These are phyloP conservation scores for Cercophora newfieldiana DNA, from an alignment of 495 filamentous ascomycete genomes.

Conservation along the genomic window DNA sequence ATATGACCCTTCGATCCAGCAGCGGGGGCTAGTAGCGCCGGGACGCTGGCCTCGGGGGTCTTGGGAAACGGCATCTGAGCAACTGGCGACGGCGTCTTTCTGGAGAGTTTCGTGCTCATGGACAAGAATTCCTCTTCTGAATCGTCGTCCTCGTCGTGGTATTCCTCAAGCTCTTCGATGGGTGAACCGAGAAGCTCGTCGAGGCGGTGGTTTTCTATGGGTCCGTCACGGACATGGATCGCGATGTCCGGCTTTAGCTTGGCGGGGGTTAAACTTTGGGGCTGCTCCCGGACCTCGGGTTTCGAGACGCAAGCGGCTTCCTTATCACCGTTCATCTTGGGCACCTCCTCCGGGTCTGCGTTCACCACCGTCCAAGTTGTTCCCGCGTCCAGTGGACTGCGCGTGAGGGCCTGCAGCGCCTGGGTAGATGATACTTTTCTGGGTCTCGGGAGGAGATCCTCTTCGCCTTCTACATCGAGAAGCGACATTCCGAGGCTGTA, in stretches of 20 bases:
- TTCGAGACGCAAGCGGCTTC: neutral
- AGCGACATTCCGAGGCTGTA: constrained; percentile 26
- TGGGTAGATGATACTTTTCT: constrained; percentile 51
- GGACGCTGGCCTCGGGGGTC: neutral
- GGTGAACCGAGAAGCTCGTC: constrained; percentile 20
- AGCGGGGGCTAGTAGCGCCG: neutral
- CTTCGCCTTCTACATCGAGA: constrained; percentile 40
- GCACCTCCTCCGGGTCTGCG: constrained; percentile 36
- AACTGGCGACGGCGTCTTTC: constrained; percentile 20
- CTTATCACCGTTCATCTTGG: constrained; percentile 29
- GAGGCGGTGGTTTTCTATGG: neutral
- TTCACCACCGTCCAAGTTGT: constrained; percentile 46
- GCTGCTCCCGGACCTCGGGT: neutral
- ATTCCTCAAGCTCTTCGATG: constrained; percentile 23
- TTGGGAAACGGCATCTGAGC: constrained; percentile 18
- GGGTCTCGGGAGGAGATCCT: constrained; percentile 41
- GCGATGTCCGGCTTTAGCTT: constrained; percentile 30
- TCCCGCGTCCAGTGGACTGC: constrained; percentile 44
- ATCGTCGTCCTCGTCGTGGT: constrained; percentile 34
- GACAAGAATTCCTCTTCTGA: constrained; percentile 37
- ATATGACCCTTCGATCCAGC: neutral
- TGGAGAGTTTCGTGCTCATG: constrained; percentile 29
- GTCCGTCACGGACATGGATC: neutral
- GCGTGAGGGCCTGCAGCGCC: constrained; percentile 43
- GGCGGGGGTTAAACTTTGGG: neutral